Evolutionary conservation across 139 green algal genomes (phyloP), one percentile per base, ranked within the genome.

Genomic region (Coelastrella sp.): DNA sequence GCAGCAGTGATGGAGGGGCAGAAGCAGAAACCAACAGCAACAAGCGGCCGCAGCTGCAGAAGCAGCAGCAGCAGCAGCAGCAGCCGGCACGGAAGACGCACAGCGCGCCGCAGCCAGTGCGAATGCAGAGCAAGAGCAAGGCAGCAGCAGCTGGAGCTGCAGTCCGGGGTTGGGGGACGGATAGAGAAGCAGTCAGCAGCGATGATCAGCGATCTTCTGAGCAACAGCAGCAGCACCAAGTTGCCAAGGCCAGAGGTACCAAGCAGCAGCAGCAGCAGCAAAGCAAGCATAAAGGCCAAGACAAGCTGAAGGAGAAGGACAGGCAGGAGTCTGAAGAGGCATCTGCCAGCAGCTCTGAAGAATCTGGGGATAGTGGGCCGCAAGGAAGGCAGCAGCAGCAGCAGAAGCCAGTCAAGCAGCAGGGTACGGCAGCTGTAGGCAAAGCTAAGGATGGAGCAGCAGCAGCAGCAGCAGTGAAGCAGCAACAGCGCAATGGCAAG

Each of bases 61-160:
- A 87, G 82, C 78, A 83, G 80, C 82, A 78, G 63, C 82, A 85
- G 19, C 74, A 85, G 81, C 84, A 88, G 84, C 84, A 88, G 83
- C 83, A 88, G 83, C 66, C 83, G 7, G 63, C 25, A 27, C 84
- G 84, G 9, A 81, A 88, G 68, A 60, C 84, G 49, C 35, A 68
- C 8, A 88, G 84, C 56, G 84, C 84, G 14, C 84, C 84, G 17
- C 82, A 87, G 82, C 82, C 65, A 19, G 82, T 63, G 22, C 59
- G 82, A 20, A 22, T 61, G 65, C 68, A 68, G 49, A 20, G 14
- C 78, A 57, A 61, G 78, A 49, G 15, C 35, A 27, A 27, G 56
- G 58, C 80, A 66, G 80, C 84, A 88, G 84, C 84, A 80, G 66
- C 68, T 63, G 49, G 20, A 49, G 84, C n/a, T n/a, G 84, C 84